Base-by-base conservation (phyloP, 2,329 filamentous ascomycete species). In the Cercospora zeina region DNA sequence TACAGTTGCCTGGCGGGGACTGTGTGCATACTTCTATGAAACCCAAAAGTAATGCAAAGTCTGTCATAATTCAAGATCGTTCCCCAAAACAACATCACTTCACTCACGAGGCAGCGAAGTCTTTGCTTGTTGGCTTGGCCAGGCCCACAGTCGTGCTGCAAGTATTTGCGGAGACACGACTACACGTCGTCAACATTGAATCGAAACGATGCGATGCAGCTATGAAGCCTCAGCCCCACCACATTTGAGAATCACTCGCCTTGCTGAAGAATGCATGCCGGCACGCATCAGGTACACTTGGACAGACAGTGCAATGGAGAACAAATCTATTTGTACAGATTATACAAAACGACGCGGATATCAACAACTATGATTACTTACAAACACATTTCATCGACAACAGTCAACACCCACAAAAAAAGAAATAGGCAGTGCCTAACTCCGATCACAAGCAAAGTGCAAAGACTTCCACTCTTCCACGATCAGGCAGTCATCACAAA, bases 401-500 rank as follows among this genome's bases (percentile, higher is more conserved):
- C 14, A 27, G 21, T 24, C 19, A 19, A 14, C 42, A 21, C 1
- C 11, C 30, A 53, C n/a, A 14, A 19, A 34, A 34, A 34, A 34
- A 31, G 4, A 31, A 4, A 31, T 31, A 31, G 31, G 9, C 8
- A 34, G 31, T 8, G 8, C 31, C 2, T 10, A 53, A 53, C 34
- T 31, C 8, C 27, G 49, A 13, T 53, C 30, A 31, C 16, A 30
- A 7, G 27, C 30, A 24, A 53, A 53, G 5, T 53, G 49, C 49
- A 53, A 33, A 6, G 30, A 53, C 49, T 53, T 53, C 49, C 49
- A 53, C 10, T 53, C 49, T 2, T 53, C 49, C 49, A 53, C 49
- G 27, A 50, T 58, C 10, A 58, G 13, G 31, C 65, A 67, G 10
- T 63, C 65, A n/a, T 62, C 47, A 31, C 70, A 72, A 59, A 61